Conservation (phyloP, 1,139 yeast genomes). For the Candida tetrigidarum region DNA sequence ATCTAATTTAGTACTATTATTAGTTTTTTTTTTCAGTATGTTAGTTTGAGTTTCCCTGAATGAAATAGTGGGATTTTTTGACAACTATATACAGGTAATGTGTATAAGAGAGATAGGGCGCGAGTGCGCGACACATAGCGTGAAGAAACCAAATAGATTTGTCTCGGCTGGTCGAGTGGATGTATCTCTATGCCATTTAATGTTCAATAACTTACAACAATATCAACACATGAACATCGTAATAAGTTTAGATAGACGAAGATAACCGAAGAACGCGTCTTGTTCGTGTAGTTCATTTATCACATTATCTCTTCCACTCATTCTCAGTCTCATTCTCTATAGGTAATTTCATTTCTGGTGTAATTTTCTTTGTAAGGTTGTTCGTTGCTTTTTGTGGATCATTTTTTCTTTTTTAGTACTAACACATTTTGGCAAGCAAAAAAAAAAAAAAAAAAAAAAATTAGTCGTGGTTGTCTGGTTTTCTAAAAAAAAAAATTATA, state of each 20-base stretch:
- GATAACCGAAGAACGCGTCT: not conserved
- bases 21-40: not conserved
- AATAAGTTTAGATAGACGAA: no score
- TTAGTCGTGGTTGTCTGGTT: not conserved
- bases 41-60: not conserved
- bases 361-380: not conserved
- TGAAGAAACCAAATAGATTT: not conserved
- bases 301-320: no score
- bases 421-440: not conserved
- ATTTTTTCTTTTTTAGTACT: no score
- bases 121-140: not conserved
- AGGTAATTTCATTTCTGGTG: no score
- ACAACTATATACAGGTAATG: not conserved
- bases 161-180: not conserved
- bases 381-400: no score
- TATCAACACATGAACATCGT: no score
- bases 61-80: no score
- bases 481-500: no score
- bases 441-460: constrained; percentile 1
- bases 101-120: not conserved
- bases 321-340: no score
- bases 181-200: not conserved
- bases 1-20: no score
- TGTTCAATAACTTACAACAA: not conserved
- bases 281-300: not conserved